A percentile compares a stretch with the other conserved stretches of the same genome.
Conservation (phyloP, 352 stramenopile species). For the Globisporangium parvum region DNA sequence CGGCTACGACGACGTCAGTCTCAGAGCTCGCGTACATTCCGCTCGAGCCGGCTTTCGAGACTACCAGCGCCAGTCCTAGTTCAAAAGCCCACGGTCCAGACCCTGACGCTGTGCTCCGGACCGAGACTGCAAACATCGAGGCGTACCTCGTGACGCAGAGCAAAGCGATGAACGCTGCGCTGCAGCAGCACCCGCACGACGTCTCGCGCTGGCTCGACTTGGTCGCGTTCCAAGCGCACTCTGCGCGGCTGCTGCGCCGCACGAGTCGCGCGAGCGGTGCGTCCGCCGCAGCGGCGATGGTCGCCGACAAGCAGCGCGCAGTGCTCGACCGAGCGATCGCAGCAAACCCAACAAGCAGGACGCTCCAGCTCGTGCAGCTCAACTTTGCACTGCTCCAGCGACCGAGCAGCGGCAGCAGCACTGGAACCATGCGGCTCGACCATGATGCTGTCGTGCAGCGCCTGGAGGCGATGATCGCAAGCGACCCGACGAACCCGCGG, state of each 20-base stretch:
- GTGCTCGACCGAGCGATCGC: constrained; percentile 51
- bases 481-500: constrained; percentile 35
- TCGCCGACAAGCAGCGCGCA: constrained; percentile 59
- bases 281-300: constrained; percentile 19
- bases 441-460: constrained; percentile 23
- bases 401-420: not conserved
- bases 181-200: constrained; percentile 33
- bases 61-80: not conserved
- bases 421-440: constrained; percentile 10
- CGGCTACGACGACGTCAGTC: not conserved
- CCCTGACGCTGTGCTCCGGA: constrained; percentile 27
- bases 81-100: not conserved
- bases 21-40: constrained; percentile 56
- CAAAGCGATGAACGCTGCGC: constrained; percentile 37
- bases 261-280: not conserved
- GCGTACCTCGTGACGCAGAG: constrained; percentile 48
- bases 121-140: constrained; percentile 60
- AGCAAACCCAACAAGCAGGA: constrained; percentile 37
- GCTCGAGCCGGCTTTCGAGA: constrained; percentile 41
- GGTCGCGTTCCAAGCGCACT: constrained; percentile 71
- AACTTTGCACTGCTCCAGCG: constrained; percentile 33
- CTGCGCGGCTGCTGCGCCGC: constrained; percentile 27
- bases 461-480: constrained; percentile 47
- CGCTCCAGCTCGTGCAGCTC: constrained; percentile 41
- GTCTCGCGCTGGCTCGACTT: constrained; percentile 60